Evolutionary conservation across 257 asterid species (phyloP).

Genomic region (Leptodermis oblonga): DNA sequence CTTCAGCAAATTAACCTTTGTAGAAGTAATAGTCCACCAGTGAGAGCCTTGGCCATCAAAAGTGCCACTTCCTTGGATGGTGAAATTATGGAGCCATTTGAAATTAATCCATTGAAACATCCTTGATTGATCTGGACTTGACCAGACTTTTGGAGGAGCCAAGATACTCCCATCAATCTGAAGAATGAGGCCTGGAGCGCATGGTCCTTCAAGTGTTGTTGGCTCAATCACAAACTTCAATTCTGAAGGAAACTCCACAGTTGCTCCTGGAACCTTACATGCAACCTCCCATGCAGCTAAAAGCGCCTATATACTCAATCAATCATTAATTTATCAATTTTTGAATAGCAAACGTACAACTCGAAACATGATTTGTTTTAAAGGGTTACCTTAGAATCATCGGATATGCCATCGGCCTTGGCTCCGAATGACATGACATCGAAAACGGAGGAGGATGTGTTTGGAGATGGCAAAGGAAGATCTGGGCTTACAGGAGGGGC

Average conservation of each 20-base stretch:
- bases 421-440: slow-evolving; percentile 66
- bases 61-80: slow-evolving; percentile 67
- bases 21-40: slow-evolving; percentile 65
- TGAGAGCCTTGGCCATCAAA: slow-evolving; percentile 78
- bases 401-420: slow-evolving; percentile 58
- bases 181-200: slow-evolving; percentile 60
- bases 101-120: slow-evolving; percentile 75
- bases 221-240: slow-evolving; percentile 59
- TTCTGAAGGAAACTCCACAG: slow-evolving; percentile 44
- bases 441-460: slow-evolving; percentile 25
- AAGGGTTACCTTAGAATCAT: slow-evolving; percentile 56
- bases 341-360: too few relatives aligned
- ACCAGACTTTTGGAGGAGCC: slow-evolving; percentile 57
- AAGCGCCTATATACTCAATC: slow-evolving; percentile 66
- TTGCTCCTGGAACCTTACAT: slow-evolving; percentile 53
- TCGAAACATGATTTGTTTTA: background rate
- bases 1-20: slow-evolving; percentile 28
- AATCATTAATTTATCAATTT: too few relatives aligned
- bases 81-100: slow-evolving; percentile 67
- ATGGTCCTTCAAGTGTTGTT: slow-evolving; percentile 68
- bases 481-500: background rate
- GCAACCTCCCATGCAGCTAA: slow-evolving; percentile 68
- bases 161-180: slow-evolving; percentile 67
- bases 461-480: slow-evolving; percentile 9
- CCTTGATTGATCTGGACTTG: slow-evolving; percentile 62